Evolutionary conservation across 1,284 basidiomycete species (phyloP), one percentile per base, ranked within the genome.

Genomic region (Mycena sp.): DNA sequence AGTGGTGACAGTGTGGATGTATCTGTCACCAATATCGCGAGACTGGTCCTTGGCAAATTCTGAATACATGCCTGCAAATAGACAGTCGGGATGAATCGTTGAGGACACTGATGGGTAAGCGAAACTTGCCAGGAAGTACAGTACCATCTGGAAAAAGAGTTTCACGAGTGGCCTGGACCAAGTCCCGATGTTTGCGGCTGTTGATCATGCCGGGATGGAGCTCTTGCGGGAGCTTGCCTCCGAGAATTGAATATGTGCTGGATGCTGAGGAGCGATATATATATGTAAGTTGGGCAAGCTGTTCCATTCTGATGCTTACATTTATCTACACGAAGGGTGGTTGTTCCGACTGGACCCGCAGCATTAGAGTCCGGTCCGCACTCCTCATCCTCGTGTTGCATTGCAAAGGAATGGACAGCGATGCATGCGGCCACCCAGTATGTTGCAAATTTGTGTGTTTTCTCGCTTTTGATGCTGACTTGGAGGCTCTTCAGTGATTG

Each of bases 251-350:
- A 7, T 25, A 21, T 4, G 50, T 52, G 23, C 23, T 41, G 2
- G 23, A 25, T 17, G 50, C 50, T 52, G 35, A 37, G 14, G 32
- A n/a, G n/a, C n/a, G n/a, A n/a, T n/a, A n/a, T n/a, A n/a, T n/a
- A n/a, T n/a, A n/a, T n/a, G n/a, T 35, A 35, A 35, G 7, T 35
- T 35, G 14, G 14, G 14, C 32, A 7, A 35, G 14, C 32, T 35
- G 32, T 35, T 14, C 32, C 32, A 35, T 7, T 35, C 32, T 3
- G 26, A 21, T 6, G 21, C 23, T 28, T 26, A 55, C 58, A n/a
- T 35, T 50, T 43, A 25, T 61, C 51, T 17, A 61, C 58, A n/a
- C 51, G 50, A 23, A 45, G 50, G 6, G 58, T 54, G 3, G 58
- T 55, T 10, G 49, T 45, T 52, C 58, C 58, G 14, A 52, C 28